Base-by-base conservation (phyloP, 2,329 filamentous ascomycete genomes). In the Thelonectria discophora region DNA sequence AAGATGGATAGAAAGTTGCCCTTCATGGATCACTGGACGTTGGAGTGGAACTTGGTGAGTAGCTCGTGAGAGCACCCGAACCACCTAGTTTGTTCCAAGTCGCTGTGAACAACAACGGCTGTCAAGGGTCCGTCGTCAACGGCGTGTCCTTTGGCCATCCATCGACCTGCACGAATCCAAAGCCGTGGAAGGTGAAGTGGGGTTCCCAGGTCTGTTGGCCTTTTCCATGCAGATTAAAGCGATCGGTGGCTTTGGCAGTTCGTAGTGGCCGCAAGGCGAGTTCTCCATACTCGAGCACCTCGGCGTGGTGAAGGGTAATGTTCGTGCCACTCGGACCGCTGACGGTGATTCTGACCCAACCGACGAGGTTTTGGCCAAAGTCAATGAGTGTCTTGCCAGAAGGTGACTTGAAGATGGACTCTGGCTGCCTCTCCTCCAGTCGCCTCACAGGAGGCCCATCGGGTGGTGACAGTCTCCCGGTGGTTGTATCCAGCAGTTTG, bases 281-380 rank as follows among this genome's bases (percentile, higher is more conserved):
- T n/a, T 62, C 59, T 2, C 59, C 59, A 13, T 62, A 27, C n/a
- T 62, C 54, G 10, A 62, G 30, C 6, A 62, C 59, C 24, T 62
- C 59, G 6, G 54, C 59, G 9, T 62, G 59, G 18, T 71, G 72
- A 4, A 88, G 72, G 6, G 74, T 78, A 18, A 87, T 79, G 5
- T 73, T 77, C 1, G 77, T 76, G 1, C 78, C 80, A 2, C 71
- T 69, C 0, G 77, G 74, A 0, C 77, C 80, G 34, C 64, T 64
- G 1, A 81, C 70, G 0, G 73, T 69, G 6, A 87, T 58, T 3
- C 74, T 73, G 1, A 86, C 59, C 68, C 78, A 78, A 0, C 86
- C 86, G 1, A 86, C 84, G 0, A 87, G 71, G 60, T 87, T 87
- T 65, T 88, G 84, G 0, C 84, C 84, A 68, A 88, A 87, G 62